Evolutionary conservation across 2,329 filamentous ascomycete genomes (phyloP), one percentile per base, ranked within the genome.

Genomic region (Penicillium sp.): DNA sequence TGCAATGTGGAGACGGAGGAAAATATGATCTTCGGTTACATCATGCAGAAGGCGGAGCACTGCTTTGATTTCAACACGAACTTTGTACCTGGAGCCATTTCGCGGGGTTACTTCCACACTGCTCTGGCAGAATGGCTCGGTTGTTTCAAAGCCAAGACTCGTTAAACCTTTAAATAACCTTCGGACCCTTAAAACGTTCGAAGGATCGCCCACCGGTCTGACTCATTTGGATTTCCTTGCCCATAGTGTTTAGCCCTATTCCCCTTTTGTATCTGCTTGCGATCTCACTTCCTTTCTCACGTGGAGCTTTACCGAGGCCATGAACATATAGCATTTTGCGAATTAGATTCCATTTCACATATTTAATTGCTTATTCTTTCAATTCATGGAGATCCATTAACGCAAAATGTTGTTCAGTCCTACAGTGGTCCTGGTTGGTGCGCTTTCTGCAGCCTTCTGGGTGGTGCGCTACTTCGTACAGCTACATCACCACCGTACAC

Each of bases 41-140:
- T 80, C 11, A 67, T 83, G 55, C 49, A 65, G 4, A 70, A 76
- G n/a, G 75, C 77, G 11, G 70, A 78, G 66, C 81, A 83, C 69
- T 78, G 76, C 52, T 81, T 76, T 65, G 81, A 83, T 66, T 78
- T 82, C 52, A 67, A 70, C 39, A 67, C 66, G 2, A 58, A 55
- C 4, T 72, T 74, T 33, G 64, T 62, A 0, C 68, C 65, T 1
- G 77, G 74, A 0, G 68, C 65, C 16, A 63, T 67, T 1, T 75
- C 72, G 11, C 70, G 75, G 45, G 62, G 65, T 27, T 68, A 73
- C 53, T 80, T 81, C 56, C 69, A 66, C 9, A 60, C 64, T 44
- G 79, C 79, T 29, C 66, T 82, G 66, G 69, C 64, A n/a, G 61
- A 70, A 59, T 82, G 80, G 80, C 64, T 82, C 55, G 68, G 70